phyloP scores from a whole-genome alignment of 2,329 filamentous ascomycete genomes.

The Phialocephala sp. region DNA sequence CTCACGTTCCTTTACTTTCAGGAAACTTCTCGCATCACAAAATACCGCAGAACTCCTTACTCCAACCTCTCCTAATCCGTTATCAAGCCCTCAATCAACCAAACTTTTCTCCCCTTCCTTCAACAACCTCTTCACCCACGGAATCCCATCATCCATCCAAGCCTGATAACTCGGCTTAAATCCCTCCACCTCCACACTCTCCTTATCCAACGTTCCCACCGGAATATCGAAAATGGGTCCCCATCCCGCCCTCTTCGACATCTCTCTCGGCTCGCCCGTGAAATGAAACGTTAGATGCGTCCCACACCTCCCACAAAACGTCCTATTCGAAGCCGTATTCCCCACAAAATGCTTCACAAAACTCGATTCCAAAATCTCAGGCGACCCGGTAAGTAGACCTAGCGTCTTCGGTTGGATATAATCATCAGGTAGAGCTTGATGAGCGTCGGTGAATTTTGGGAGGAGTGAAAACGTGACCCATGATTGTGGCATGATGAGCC shows the following conservation, averaged over 20 bases:
- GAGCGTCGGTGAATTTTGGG: neutral
- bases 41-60: too few species aligned
- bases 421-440: neutral
- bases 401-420: neutral
- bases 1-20: neutral
- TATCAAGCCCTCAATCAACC: conserved; percentile 3
- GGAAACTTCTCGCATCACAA: neutral
- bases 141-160: conserved; percentile 37
- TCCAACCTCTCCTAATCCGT: neutral
- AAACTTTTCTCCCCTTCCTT: conserved; percentile 10
- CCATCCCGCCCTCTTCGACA: conserved; percentile 13
- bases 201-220: conserved; percentile 37
- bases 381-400: neutral
- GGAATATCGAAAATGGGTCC: conserved; percentile 32
- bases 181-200: conserved; percentile 30
- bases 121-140: conserved; percentile 33
- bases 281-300: conserved; percentile 37
- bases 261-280: conserved; percentile 19
- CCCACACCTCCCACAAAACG: conserved; percentile 41
- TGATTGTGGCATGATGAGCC: conserved; percentile 38
- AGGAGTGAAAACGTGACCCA: conserved; percentile 39
- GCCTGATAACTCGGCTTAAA: conserved; percentile 34
- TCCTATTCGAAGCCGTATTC: conserved; percentile 30
- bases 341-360: conserved; percentile 19
- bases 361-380: conserved; percentile 21